These are phyloP conservation scores for Cyberlindnera subsufficiens DNA, from an alignment of 805 yeast genomes.

Conservation along the genomic window DNA sequence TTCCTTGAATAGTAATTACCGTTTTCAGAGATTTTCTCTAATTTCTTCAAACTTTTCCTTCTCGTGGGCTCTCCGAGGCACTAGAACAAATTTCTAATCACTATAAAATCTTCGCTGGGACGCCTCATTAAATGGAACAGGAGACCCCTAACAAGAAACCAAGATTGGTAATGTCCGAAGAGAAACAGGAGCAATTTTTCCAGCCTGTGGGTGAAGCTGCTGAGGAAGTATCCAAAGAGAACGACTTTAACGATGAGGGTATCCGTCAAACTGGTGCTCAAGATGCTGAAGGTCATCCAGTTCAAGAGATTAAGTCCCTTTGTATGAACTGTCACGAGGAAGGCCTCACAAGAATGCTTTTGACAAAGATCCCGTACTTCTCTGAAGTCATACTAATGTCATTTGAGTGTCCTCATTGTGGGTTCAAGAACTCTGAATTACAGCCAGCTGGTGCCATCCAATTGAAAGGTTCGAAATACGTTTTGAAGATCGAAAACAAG, in stretches of 20 bases:
- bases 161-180: background rate
- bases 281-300: constrained; percentile 88
- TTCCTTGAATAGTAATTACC: too few relatives aligned
- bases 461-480: constrained; percentile 76
- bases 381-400: constrained; percentile 91
- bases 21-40: too few relatives aligned
- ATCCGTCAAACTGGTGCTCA: constrained; percentile 66
- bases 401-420: constrained; percentile 93
- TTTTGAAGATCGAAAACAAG: constrained; percentile 57
- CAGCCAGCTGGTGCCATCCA: constrained; percentile 95
- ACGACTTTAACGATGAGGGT: constrained; percentile 30
- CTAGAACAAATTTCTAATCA: too few relatives aligned
- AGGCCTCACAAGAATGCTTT: constrained; percentile 76
- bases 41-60: too few relatives aligned
- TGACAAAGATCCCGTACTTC: constrained; percentile 89
- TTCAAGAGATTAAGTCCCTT: constrained; percentile 88
- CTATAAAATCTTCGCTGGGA: too few relatives aligned
- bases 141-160: background rate
- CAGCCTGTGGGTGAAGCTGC: constrained; percentile 59
- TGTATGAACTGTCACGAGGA: constrained; percentile 93
- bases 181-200: constrained; percentile 36
- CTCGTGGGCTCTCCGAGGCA: too few relatives aligned
- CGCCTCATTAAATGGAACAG: background rate
- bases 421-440: constrained; percentile 82
- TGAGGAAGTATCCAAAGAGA: constrained; percentile 34